Percentiles rank a stretch among this genome's conserved stretches.
These are phyloP conservation scores for Hirsutella thompsonii DNA, from an alignment of 2,329 filamentous ascomycete genomes.

Conservation along the genomic window DNA sequence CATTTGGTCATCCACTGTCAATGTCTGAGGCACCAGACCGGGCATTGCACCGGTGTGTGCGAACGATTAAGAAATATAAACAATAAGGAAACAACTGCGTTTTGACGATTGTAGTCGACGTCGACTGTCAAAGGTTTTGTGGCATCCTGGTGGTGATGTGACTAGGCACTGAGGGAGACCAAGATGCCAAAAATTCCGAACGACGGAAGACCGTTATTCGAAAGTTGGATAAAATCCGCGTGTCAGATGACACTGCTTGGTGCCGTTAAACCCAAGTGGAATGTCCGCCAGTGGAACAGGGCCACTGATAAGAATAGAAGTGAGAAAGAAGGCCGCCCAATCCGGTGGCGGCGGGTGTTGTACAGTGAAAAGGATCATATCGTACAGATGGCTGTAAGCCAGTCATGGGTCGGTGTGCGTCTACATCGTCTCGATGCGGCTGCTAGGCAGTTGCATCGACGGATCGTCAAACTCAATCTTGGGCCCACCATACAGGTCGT, in stretches of 20 bases:
- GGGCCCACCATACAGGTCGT: slow-evolving; percentile 35
- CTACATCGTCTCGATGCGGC: slow-evolving; percentile 42
- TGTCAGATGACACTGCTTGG: slow-evolving; percentile 6
- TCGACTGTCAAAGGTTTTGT: too few species aligned
- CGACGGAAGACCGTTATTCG: too few species aligned
- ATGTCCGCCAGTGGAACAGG: slow-evolving; percentile 12
- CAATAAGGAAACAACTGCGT: too few species aligned
- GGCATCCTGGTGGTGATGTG: too few species aligned
- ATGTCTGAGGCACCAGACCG: too few species aligned
- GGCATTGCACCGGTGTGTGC: too few species aligned
- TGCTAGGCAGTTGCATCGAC: slow-evolving; percentile 46
- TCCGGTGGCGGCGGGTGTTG: neutral
- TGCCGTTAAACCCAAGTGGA: slow-evolving; percentile 17
- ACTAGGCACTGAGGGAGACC: too few species aligned
- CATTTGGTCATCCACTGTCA: too few species aligned
- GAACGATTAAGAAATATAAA: too few species aligned
- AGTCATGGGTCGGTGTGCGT: neutral
- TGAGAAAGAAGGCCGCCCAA: too few species aligned
- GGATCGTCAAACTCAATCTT: slow-evolving; percentile 47
- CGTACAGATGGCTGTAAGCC: neutral
- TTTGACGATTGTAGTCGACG: neutral
- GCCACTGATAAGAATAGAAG: neutral
- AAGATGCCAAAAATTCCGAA: too few species aligned
- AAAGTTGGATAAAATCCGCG: too few species aligned
- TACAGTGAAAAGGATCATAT: neutral